Base-by-base conservation (phyloP, 2,329 filamentous ascomycete species). In the Hypoxylon sp. region DNA sequence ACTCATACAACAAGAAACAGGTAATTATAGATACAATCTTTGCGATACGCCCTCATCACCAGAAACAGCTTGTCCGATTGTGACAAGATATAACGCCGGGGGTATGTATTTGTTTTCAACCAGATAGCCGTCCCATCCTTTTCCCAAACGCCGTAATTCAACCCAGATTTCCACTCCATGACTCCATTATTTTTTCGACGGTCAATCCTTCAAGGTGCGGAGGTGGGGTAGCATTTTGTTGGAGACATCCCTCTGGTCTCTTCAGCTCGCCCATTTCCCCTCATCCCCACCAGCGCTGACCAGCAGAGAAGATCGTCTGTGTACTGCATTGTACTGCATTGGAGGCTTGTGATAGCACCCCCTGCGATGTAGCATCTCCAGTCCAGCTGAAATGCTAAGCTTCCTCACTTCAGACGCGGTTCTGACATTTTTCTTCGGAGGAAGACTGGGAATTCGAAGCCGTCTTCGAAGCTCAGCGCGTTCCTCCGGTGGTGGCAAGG, bases 381-480 rank as follows among this genome's bases (percentile, higher is more conserved):
- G 31, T 37, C 33, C 29, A 19, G 47, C 35, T 35, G 62, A 51
- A 55, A 55, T 59, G 24, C 9, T 10, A 51, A 42, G 39, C 24
- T 54, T 26, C 10, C 13, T 47, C 35, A 56, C 42, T 56, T 39
- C 10, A 51, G 26, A 3, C 13, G 56, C 6, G 58, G 44, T 51
- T 48, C 57, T 22, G 58, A 70, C 65, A 66, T 70, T 54, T 62
- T 47, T 37, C 65, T 63, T n/a, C 56, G 68, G 37, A 71, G 63
- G 57, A 71, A 71, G 17, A 61, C 56, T 67, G 69, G 69, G 22
- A 71, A 69, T 33, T 71, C 66, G 51, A 70, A 70, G 57, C 69
- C 69, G 37, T 70, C 46, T 29, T 70, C 66, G 51, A 71, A 71
- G 29, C 66, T 67, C 29, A 71, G 26, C 26, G 69, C 69, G 19